Conservation (phyloP, 306 rosid species). For the Albizia julibrissin region DNA sequence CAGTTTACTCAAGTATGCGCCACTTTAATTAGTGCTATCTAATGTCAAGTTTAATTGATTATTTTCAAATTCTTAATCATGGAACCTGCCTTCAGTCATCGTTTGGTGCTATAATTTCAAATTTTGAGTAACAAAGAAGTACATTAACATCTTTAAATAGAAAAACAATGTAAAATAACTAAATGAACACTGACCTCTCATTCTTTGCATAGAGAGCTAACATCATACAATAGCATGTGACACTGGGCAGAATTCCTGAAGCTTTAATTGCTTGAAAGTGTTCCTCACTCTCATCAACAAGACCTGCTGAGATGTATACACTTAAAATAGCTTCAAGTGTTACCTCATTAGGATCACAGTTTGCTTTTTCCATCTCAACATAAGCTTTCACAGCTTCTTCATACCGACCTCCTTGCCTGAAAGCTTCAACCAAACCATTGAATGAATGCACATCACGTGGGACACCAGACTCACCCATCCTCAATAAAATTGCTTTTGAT, state of each 20-base stretch:
- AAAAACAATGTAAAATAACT: constrained; percentile 1
- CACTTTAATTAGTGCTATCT: neutral
- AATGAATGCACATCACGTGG: constrained; percentile 62
- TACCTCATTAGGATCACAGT: constrained; percentile 75
- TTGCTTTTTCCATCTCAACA: constrained; percentile 76
- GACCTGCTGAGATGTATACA: constrained; percentile 81
- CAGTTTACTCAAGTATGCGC: neutral
- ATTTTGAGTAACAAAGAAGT: constrained; percentile 12
- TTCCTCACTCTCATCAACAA: constrained; percentile 87
- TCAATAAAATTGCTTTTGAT: constrained; percentile 55
- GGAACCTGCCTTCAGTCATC: constrained; percentile 23
- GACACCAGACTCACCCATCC: constrained; percentile 67
- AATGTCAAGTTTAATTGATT: constrained; percentile 10
- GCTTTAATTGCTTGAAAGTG: constrained; percentile 86
- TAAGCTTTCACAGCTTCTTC: constrained; percentile 85
- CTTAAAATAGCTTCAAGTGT: constrained; percentile 83
- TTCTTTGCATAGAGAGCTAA: constrained; percentile 84
- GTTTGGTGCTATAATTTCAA: neutral
- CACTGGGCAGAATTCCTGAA: constrained; percentile 78
- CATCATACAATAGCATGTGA: constrained; percentile 98
- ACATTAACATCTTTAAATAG: constrained; percentile 5
- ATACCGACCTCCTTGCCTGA: constrained; percentile 82
- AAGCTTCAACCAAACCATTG: constrained; percentile 81
- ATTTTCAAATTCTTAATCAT: constrained; percentile 17
- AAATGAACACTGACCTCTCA: constrained; percentile 59